Base-by-base conservation (phyloP, 106 monocot genomes). In the Platanthera guangdongensis region DNA sequence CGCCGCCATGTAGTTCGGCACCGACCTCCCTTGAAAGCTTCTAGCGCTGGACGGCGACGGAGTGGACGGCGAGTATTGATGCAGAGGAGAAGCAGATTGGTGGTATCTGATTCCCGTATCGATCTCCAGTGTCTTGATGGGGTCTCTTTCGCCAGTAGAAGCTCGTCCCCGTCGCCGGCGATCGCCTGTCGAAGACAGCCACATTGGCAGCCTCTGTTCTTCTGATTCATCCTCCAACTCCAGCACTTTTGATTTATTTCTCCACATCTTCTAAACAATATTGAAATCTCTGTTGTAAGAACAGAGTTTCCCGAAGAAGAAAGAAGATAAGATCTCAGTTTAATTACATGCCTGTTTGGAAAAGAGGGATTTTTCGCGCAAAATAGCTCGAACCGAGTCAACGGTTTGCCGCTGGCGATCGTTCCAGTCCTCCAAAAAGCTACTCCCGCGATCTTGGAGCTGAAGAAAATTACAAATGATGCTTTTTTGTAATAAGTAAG, bases 121-220 rank as follows among this genome's bases (percentile, higher is more conserved):
- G 74, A 94, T 82, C 81, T 93, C 91, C 1, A 97, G 68, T 1
- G 96, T 97, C 78, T 97, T 97, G 78, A 97, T 85, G 13, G 87
- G 84, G 62, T 91, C 90, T 16, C 87, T 83, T 25, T 89, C 84
- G 69, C 91, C 96, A 10, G 80, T 85, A 16, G 96, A 97, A 7
- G 79, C 78, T 71, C 95, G 74, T 47, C 85, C 80, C 28, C 82
- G 85, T 75, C 77, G 85, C 85, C 82, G 86, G 76, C 49, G 47
- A 72, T 95, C 88, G 67, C 80, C 77, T 90, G 90, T 88, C 57
- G 70, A 95, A 25, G 25, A 25, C 25, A 25, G 25, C 25, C 25
- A 25, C 65, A 76, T 65, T 15, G 89, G 79, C 6, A 80, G 77
- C 12, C 50, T 60, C 16, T 14, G 13, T n/a, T 18, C 52, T 59